These are phyloP conservation scores for Rhytidiadelphus loreus DNA, from an alignment of 225 moss, liverwort and hornwort genomes.

Conservation along the genomic window DNA sequence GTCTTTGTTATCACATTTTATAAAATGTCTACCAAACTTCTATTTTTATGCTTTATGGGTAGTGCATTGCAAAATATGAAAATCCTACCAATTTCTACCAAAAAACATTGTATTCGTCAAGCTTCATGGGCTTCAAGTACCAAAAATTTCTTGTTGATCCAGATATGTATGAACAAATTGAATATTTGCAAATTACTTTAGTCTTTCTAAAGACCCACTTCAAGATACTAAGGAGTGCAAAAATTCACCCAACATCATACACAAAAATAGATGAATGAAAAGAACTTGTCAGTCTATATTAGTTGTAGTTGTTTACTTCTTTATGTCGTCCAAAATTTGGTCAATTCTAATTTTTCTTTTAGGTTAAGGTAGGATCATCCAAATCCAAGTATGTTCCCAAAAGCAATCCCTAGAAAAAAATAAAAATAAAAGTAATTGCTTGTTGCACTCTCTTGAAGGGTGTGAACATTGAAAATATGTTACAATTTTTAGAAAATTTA, in stretches of 20 bases:
- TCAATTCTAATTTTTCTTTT: too few species aligned
- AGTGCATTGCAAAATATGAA: background rate
- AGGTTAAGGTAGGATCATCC: too few species aligned
- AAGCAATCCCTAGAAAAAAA: too few species aligned
- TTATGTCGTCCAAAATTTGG: too few species aligned
- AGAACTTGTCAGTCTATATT: background rate
- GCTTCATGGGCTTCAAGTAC: background rate
- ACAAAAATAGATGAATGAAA: background rate
- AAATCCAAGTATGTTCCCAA: too few species aligned
- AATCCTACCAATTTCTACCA: background rate
- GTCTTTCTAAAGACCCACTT: accelerated
- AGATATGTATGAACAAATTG: background rate
- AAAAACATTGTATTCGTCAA: background rate
- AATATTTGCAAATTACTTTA: background rate
- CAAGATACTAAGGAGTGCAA: background rate
- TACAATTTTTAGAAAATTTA: background rate
- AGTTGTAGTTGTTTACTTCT: too few species aligned
- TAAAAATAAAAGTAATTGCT: background rate
- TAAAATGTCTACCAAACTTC: background rate
- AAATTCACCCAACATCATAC: too few species aligned
- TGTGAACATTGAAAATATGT: background rate
- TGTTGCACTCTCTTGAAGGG: background rate
- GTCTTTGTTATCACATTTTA: background rate
- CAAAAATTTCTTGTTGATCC: background rate
- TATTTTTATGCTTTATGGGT: background rate